phyloP scores from a whole-genome alignment of 192 early-diverging fungal species.

The Podila horticola region DNA sequence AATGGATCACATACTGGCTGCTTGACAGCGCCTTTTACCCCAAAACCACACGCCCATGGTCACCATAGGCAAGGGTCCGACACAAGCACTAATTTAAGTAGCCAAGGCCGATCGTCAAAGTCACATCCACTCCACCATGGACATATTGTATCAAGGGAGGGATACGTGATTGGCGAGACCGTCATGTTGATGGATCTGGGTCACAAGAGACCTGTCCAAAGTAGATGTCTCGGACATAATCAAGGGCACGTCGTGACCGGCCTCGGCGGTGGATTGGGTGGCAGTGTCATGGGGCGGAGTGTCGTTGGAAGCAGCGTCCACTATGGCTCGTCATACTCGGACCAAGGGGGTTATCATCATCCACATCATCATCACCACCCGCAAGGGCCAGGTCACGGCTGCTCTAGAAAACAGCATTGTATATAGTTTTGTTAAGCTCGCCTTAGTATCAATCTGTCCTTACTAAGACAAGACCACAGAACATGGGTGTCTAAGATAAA shows the following conservation, averaged over 20 bases:
- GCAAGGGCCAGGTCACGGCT: not conserved
- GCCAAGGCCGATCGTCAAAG: not conserved
- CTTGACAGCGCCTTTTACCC: not conserved
- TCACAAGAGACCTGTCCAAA: not conserved
- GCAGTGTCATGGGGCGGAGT: not conserved
- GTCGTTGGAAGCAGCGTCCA: not conserved
- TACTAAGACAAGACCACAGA: too few species aligned
- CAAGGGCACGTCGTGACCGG: not conserved
- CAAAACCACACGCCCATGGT: not conserved
- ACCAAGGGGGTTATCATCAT: not conserved
- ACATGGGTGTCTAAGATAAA: too few species aligned
- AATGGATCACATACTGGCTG: not conserved
- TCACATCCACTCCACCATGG: not conserved
- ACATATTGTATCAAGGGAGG: not conserved
- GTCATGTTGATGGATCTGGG: constrained; percentile 1
- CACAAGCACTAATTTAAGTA: not conserved
- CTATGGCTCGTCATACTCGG: not conserved
- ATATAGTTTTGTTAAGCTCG: too few species aligned
- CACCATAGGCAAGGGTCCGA: not conserved
- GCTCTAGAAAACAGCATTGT: too few species aligned
- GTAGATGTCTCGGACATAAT: not conserved
- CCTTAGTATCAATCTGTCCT: too few species aligned
- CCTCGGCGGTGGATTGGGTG: not conserved
- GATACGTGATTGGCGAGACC: not conserved
- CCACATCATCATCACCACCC: not conserved